Evolutionary conservation across 495 filamentous ascomycete species (phyloP).

Genomic region (Alectoria sarmentosa): DNA sequence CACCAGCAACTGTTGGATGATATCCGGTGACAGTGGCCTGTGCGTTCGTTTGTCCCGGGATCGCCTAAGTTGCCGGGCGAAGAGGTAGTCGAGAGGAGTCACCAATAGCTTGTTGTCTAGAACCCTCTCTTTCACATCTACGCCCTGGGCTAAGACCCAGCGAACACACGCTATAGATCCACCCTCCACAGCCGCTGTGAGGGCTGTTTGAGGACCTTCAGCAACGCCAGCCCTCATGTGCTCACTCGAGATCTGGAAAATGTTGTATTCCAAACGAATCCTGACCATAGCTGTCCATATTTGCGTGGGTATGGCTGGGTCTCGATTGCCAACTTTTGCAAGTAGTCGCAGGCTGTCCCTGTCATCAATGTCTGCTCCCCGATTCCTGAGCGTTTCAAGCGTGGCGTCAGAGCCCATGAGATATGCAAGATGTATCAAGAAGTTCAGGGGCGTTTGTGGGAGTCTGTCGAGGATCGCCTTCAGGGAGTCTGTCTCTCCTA

Average conservation of each 20-base stretch:
- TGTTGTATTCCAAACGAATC: conserved; percentile 13
- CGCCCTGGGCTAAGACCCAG: not conserved
- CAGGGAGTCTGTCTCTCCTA: conserved; percentile 6
- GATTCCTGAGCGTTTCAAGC: conserved; percentile 3
- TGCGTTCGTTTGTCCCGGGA: conserved; percentile 3
- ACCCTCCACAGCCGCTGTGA: conserved; percentile 10
- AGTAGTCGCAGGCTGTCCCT: conserved; percentile 1
- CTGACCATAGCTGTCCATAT: conserved; percentile 10
- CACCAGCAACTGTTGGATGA: conserved; percentile 3
- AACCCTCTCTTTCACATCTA: conserved; percentile 2
- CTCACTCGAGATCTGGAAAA: conserved; percentile 2
- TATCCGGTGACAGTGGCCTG: conserved; percentile 5
- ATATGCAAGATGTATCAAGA: conserved; percentile 12
- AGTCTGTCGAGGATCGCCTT: conserved; percentile 1
- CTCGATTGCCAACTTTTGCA: not conserved
- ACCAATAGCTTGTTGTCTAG: conserved; percentile 10
- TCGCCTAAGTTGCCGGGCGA: conserved; percentile 8
- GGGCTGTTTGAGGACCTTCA: conserved; percentile 11
- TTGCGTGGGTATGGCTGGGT: not conserved
- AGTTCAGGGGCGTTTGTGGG: conserved; percentile 5
- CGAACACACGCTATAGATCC: conserved; percentile 10
- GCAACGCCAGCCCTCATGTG: not conserved
- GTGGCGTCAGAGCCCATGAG: conserved; percentile 4
- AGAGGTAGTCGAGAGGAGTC: conserved; percentile 12
- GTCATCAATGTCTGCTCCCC: conserved; percentile 8